Percentiles rank a stretch among this genome's conserved stretches.
These are phyloP conservation scores for Erythrophleum ivorense DNA, from an alignment of 331 rosid species.

Conservation along the genomic window DNA sequence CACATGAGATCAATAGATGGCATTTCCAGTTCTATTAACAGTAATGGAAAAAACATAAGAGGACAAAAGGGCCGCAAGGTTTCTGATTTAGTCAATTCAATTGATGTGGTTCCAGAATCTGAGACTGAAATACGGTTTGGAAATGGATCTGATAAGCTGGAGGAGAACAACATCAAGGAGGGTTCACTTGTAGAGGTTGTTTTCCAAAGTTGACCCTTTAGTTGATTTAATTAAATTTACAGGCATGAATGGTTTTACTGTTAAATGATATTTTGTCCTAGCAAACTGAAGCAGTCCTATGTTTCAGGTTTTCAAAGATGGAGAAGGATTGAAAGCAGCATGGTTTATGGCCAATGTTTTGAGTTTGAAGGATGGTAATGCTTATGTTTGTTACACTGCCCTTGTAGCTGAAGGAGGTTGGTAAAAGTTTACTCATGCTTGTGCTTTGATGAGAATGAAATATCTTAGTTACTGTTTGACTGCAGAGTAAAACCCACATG, in stretches of 20 bases:
- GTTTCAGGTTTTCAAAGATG: conserved; percentile 84
- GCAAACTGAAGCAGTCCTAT: conserved; percentile 25
- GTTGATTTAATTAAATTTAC: conserved; percentile 13
- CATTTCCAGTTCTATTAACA: conserved; percentile 44
- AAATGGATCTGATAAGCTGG: conserved; percentile 53
- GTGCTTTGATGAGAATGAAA: conserved; percentile 28
- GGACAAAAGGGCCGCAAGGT: conserved; percentile 63
- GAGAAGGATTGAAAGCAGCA: conserved; percentile 76
- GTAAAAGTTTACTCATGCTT: conserved; percentile 37
- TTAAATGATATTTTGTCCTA: conserved; percentile 36
- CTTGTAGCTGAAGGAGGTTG: conserved; percentile 81
- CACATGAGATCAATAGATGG: conserved; percentile 49
- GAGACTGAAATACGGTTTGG: conserved; percentile 51
- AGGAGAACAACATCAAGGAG: conserved; percentile 64
- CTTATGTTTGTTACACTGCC: conserved; percentile 75
- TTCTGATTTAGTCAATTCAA: conserved; percentile 63
- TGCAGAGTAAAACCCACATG: conserved; percentile 12
- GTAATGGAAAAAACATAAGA: conserved; percentile 51
- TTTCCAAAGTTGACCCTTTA: conserved; percentile 23
- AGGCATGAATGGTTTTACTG: conserved; percentile 19
- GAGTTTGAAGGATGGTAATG: conserved; percentile 75
- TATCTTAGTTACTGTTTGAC: conserved; percentile 17
- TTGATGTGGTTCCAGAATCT: conserved; percentile 60
- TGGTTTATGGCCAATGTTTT: conserved; percentile 89
- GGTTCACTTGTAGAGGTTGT: conserved; percentile 93